Conservation (phyloP, 352 stramenopile genomes). For the Phytophthora quininea region DNA sequence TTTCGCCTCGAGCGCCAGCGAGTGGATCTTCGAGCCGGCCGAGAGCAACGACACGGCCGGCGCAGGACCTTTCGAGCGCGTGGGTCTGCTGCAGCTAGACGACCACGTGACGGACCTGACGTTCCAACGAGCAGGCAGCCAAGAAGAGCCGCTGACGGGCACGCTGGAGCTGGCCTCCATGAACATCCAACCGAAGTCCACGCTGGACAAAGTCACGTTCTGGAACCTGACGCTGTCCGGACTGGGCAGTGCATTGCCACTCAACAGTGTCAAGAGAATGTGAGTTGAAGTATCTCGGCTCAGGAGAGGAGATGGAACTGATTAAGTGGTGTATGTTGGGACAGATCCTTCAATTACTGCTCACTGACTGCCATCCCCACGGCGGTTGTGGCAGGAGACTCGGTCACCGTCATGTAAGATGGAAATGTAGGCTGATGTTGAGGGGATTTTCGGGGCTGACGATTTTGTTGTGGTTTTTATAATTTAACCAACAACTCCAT, state of each 20-base stretch:
- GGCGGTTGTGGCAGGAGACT: constrained; percentile 50
- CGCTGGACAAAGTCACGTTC: constrained; percentile 60
- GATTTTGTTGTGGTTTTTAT: constrained; percentile 10
- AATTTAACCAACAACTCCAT: constrained; percentile 55
- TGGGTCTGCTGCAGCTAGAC: constrained; percentile 69
- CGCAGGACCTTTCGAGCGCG: constrained; percentile 66
- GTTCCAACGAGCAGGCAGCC: constrained; percentile 46
- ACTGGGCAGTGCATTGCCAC: constrained; percentile 53
- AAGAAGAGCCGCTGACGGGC: constrained; percentile 41
- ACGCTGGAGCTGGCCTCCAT: constrained; percentile 68
- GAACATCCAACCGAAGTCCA: constrained; percentile 58
- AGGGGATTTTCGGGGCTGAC: constrained; percentile 3
- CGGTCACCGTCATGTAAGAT: constrained; percentile 45
- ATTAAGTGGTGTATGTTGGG: constrained; percentile 4
- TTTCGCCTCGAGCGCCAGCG: constrained; percentile 40
- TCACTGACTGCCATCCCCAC: constrained; percentile 64
- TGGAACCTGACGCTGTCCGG: constrained; percentile 49
- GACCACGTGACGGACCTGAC: constrained; percentile 54
- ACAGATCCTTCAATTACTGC: constrained; percentile 74
- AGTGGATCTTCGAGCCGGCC: constrained; percentile 65
- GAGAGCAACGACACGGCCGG: constrained; percentile 55
- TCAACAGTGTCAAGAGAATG: constrained; percentile 62
- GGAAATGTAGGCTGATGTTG: neutral
- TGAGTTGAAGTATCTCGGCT: constrained; percentile 24
- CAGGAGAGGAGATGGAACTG: constrained; percentile 11